A percentile compares a stretch with the other conserved stretches of the same genome.
Conservation (phyloP, 2,329 filamentous ascomycete species). For the Fusarium begoniae region DNA sequence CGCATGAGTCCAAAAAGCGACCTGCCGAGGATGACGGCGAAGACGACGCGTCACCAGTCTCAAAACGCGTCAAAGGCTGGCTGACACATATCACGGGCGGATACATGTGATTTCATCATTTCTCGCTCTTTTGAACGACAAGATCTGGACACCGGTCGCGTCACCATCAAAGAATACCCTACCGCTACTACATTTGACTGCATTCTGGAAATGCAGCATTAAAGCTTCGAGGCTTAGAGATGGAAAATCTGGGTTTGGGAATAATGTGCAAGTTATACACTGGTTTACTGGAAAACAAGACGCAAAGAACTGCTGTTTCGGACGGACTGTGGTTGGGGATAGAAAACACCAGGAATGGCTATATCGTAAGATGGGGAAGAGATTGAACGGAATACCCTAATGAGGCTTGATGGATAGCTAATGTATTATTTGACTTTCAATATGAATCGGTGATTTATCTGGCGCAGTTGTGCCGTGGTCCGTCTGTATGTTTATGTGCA, state of each 20-base stretch:
- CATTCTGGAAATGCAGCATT: neutral
- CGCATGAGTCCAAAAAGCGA: neutral
- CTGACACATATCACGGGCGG: constrained; percentile 3
- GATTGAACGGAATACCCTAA: neutral
- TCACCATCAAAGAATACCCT: neutral
- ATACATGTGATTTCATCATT: neutral
- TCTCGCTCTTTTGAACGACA: neutral
- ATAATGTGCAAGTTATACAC: neutral
- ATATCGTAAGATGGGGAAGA: neutral
- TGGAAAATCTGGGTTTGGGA: neutral
- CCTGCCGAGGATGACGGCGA: constrained; percentile 1
- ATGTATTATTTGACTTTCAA: neutral
- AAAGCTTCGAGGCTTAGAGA: neutral
- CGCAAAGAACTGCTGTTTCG: neutral
- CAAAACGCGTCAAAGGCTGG: constrained; percentile 18
- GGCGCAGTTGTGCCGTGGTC: fast-evolving
- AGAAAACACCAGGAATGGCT: neutral
- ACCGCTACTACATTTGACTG: neutral
- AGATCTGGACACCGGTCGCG: neutral
- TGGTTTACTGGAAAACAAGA: neutral
- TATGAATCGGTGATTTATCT: neutral
- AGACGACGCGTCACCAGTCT: constrained; percentile 7
- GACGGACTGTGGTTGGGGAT: neutral
- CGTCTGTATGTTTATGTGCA: too few species aligned
- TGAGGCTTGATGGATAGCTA: neutral